Evolutionary conservation across 2,329 filamentous ascomycete species (phyloP), one percentile per base, ranked within the genome.

Genomic region (Diaporthe velutina): DNA sequence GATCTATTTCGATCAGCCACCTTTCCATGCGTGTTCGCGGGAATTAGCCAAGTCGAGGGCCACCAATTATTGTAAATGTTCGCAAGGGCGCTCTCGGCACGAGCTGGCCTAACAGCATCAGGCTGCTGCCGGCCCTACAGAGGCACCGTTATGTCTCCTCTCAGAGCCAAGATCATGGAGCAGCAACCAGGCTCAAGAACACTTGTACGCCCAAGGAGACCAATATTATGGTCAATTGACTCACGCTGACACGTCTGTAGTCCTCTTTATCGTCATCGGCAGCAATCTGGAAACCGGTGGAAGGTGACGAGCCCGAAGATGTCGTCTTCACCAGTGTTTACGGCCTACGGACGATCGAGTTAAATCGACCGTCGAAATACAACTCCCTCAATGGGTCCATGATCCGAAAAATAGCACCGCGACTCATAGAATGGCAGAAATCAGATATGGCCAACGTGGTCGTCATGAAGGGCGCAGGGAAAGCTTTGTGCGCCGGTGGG

Each of bases 301-400:
- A 89, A 33, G 90, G 86, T 74, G 95, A 98, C 84, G 92, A 95
- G 71, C 88, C 93, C 77, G 93, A 98, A 82, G 97, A 99, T 90
- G 97, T 99, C 78, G 88, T 98, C 76, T 99, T 99, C 89, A 92
- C 92, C 84, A 95, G 92, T 82, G 89, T 93, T 80, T 98, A 97
- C 84, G 97, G 97, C 77, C 90, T 98, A 68, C 94, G 97, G 77
- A 95, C 93, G 79, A 93, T 99, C 81, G 94, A 98, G 86, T 93
- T 99, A 79, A 99, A 99, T 87, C 93, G 97, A 75, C 97, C 96
- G 8, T 89, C 90, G 82, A 98, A 98, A 87, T 90, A 95, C 83
- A 98, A 99, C 85, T 94, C 96, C 35, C 91, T 99, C 78, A 96
- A 97, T 83, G 94, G 89, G 70, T 98, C 96, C 74, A 99, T 99